These are phyloP conservation scores for Podaxis rugospora DNA, from an alignment of 768 basidiomycete genomes.

Conservation along the genomic window DNA sequence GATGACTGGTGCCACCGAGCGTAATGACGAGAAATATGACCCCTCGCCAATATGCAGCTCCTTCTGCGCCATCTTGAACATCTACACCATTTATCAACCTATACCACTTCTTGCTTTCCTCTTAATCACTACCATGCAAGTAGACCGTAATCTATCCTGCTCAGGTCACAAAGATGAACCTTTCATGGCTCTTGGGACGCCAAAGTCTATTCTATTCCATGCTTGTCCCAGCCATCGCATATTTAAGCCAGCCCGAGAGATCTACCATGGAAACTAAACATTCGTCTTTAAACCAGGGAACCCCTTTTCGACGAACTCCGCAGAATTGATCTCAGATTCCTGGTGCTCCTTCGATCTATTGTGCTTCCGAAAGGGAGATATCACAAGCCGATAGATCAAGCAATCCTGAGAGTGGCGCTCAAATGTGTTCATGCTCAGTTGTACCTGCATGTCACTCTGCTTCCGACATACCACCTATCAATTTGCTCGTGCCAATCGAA, in stretches of 20 bases:
- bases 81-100: not conserved
- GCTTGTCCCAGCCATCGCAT: no score
- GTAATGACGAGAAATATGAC: not conserved
- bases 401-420: not conserved
- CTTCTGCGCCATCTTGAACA: not conserved
- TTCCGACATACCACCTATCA: not conserved
- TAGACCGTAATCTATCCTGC: no score
- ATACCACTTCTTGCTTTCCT: no score
- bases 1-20: not conserved
- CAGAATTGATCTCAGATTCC: not conserved
- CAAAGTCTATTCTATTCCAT: no score
- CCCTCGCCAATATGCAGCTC: not conserved
- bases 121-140: no score
- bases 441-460: not conserved
- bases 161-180: no score
- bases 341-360: not conserved
- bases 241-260: no score
- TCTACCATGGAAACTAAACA: no score
- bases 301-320: not conserved
- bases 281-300: not conserved
- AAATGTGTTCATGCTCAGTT: not conserved
- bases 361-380: not conserved
- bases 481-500: not conserved
- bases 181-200: no score
- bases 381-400: not conserved